A percentile compares a stretch with the other conserved stretches of the same genome.
phyloP scores from a whole-genome alignment of 2,329 filamentous ascomycete species.

The Xylaria polymorpha region DNA sequence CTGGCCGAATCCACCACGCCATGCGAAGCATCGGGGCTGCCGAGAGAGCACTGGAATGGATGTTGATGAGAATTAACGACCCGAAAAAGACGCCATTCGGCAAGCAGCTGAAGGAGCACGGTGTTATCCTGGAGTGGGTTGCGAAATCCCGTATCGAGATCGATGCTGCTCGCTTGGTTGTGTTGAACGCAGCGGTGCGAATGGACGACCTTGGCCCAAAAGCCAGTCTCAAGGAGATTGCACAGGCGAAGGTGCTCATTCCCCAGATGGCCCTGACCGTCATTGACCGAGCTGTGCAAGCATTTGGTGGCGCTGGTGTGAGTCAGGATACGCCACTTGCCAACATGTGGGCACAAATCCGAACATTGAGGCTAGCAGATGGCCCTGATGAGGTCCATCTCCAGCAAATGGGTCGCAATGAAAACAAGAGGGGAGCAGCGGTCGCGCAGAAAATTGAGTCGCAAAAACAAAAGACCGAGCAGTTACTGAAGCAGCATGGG shows the following conservation, averaged over 20 bases:
- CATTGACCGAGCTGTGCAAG: constrained; percentile 94
- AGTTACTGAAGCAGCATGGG: constrained; percentile 72
- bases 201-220: constrained; percentile 93
- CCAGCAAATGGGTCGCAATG: constrained; percentile 81
- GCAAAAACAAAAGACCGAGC: constrained; percentile 73
- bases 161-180: constrained; percentile 87
- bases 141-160: constrained; percentile 94
- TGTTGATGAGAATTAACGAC: constrained; percentile 95
- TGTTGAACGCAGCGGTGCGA: constrained; percentile 93
- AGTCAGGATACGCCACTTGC: constrained; percentile 95
- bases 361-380: constrained; percentile 88
- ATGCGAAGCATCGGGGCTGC: constrained; percentile 95
- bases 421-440: constrained; percentile 76
- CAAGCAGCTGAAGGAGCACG: constrained; percentile 86
- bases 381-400: constrained; percentile 97
- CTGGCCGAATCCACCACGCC: constrained; percentile 95
- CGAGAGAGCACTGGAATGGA: constrained; percentile 92
- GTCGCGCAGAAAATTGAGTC: constrained; percentile 70
- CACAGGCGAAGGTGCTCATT: constrained; percentile 92
- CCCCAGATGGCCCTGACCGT: constrained; percentile 84
- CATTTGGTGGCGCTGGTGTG: constrained; percentile 90
- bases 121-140: constrained; percentile 94
- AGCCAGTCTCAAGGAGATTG: constrained; percentile 90
- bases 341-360: constrained; percentile 80
- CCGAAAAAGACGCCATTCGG: constrained; percentile 90